phyloP scores from a whole-genome alignment of 2,329 filamentous ascomycete genomes.

The Zymoseptoria passerinii region DNA sequence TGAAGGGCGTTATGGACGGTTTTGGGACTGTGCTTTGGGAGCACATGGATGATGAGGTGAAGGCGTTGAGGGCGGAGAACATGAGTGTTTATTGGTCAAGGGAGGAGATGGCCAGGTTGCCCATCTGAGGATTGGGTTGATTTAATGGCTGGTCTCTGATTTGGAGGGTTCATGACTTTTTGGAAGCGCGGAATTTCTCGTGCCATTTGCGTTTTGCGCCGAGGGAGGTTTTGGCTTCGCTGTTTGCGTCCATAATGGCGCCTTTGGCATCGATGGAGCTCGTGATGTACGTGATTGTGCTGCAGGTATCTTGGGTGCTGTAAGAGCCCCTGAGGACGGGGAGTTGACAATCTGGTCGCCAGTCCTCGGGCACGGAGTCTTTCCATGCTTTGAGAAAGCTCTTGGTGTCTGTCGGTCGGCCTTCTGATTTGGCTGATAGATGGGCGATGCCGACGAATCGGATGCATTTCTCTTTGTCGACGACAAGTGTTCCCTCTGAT shows the following conservation, averaged over 20 bases:
- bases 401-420: slow-evolving; percentile 16
- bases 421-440: slow-evolving; percentile 17
- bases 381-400: slow-evolving; percentile 33
- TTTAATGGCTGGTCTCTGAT: neutral
- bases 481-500: slow-evolving; percentile 21
- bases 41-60: slow-evolving; percentile 79
- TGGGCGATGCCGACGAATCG: slow-evolving; percentile 18
- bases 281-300: slow-evolving; percentile 17
- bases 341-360: slow-evolving; percentile 22
- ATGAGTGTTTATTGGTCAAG: slow-evolving; percentile 77
- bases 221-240: slow-evolving; percentile 17
- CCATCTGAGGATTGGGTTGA: slow-evolving; percentile 44
- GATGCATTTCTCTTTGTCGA: slow-evolving; percentile 18
- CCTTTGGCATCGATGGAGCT: slow-evolving; percentile 1
- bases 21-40: slow-evolving; percentile 74
- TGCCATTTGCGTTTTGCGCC: slow-evolving; percentile 33
- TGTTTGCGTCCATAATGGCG: neutral
- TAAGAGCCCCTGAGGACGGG: slow-evolving; percentile 22
- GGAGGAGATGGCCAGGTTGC: slow-evolving; percentile 64
- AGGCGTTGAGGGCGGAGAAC: slow-evolving; percentile 69
- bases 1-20: slow-evolving; percentile 64
- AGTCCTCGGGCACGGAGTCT: slow-evolving; percentile 27
- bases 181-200: slow-evolving; percentile 31
- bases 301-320: slow-evolving; percentile 13
- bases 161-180: slow-evolving; percentile 14